Conservation (phyloP, 306 rosid species). For the Vachellia collinsii region DNA sequence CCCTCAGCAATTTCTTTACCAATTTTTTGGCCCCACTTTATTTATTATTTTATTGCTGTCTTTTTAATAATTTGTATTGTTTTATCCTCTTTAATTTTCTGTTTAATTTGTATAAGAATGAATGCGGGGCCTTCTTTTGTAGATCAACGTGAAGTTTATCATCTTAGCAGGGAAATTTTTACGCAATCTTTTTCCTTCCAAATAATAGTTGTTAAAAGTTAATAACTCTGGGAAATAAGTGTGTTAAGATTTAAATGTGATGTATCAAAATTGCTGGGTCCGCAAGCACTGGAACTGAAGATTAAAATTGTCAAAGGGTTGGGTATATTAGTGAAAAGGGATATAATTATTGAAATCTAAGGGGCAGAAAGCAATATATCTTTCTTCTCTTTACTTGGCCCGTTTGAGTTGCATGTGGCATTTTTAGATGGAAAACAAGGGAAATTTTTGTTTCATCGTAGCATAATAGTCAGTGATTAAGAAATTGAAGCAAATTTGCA, state of each 20-base stretch:
- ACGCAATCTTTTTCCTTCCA: not conserved
- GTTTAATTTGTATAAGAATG: not conserved
- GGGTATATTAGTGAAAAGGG: not conserved
- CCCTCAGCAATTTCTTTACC: not conserved
- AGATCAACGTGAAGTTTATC: not conserved
- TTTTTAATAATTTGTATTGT: not conserved
- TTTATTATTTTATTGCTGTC: not conserved
- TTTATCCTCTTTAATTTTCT: not conserved
- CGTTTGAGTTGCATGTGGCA: not conserved
- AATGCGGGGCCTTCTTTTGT: not conserved
- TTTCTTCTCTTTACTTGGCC: not conserved
- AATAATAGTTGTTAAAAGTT: not conserved
- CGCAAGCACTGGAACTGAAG: not conserved
- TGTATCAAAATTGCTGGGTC: no score
- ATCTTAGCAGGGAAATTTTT: not conserved
- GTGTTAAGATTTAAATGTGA: not conserved
- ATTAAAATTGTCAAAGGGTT: not conserved
- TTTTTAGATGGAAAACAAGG: not conserved
- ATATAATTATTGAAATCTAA: not conserved
- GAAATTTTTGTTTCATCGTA: not conserved
- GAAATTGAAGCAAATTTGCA: not conserved
- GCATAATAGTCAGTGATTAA: not conserved
- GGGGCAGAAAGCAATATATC: not conserved
- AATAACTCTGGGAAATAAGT: not conserved
- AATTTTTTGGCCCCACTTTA: not conserved